A percentile compares a stretch with the other conserved stretches of the same genome.
phyloP scores from a whole-genome alignment of 2,329 filamentous ascomycete genomes.

The Hymenoscyphus fraxineus region DNA sequence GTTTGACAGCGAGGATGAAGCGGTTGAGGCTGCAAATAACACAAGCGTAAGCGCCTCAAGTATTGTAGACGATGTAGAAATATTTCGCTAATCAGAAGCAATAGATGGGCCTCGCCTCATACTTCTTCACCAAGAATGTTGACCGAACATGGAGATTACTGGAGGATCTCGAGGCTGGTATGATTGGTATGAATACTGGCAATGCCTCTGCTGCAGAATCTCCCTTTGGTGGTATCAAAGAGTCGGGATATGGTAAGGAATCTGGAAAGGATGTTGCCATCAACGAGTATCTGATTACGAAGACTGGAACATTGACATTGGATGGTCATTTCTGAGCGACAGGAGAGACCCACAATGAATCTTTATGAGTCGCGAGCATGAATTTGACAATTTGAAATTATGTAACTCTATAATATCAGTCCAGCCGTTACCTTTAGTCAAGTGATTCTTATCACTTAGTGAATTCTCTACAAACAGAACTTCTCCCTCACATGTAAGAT shows the following conservation, averaged over 20 bases:
- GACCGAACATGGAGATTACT: constrained; percentile 62
- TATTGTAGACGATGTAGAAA: too few relatives aligned
- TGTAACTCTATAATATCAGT: background rate
- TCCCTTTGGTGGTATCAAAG: constrained; percentile 66
- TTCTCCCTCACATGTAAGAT: too few relatives aligned
- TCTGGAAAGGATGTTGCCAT: constrained; percentile 63
- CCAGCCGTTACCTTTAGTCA: too few relatives aligned
- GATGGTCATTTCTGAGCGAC: constrained; percentile 39
- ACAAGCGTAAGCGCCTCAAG: constrained; percentile 37
- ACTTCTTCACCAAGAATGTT: constrained; percentile 65
- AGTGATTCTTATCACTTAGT: background rate
- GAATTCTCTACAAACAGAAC: background rate
- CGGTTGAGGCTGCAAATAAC: constrained; percentile 54
- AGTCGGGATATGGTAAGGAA: constrained; percentile 65
- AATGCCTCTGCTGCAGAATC: constrained; percentile 61
- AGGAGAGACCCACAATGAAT: background rate
- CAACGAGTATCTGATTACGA: constrained; percentile 58
- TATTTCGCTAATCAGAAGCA: background rate
- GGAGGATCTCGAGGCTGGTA: constrained; percentile 65
- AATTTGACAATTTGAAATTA: background rate
- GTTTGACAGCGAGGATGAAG: constrained; percentile 65
- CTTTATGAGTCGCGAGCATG: background rate
- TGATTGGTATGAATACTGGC: constrained; percentile 65
- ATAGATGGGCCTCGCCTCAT: constrained; percentile 60
- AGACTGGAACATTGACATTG: constrained; percentile 55